Base-by-base conservation (phyloP, 768 basidiomycete genomes). In the Rhodosporidiobolus odoratus region DNA sequence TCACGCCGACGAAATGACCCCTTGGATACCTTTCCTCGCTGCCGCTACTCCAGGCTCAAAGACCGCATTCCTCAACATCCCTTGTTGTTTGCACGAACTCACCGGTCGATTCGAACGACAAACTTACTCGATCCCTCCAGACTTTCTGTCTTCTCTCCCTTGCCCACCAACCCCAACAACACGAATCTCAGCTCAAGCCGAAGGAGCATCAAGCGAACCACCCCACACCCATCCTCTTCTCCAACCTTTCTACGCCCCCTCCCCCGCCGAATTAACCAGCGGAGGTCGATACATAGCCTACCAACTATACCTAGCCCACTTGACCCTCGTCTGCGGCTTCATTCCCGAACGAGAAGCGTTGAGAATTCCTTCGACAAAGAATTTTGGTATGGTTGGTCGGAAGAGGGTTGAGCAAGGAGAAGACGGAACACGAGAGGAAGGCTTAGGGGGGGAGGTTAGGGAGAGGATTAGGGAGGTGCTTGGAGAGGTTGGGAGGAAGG, bases 1-100 rank as follows among this genome's bases (percentile, higher is more conserved):
- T 80, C 95, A 98, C 79, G 89, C 94, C 0, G 95, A 98, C 80
- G 95, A 98, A 75, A 83, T 98, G 25, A 94, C 94, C 32, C 95
- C 95, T 0, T 98, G 94, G 94, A 79, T 92, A 0, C 91, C 95
- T 0, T 84, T 96, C 2, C 81, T 96, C 9, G 85, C 92, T 0
- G 86, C 88, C 1, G 73, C 88, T 21, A 80, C 83, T 41, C 75
- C 78, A 6, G 85, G 87, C 0, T n/a, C 9, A 23, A 15, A 50
- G 64, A 16, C 60, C 64, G 34, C 75, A 1, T 80, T 76, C 72
- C 73, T 83, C 43, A 81, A 79, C 9, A 91, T 98, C 64, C 95
- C 95, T 0, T 97, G 95, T 78, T 97, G 94, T 65, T 71, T 80
- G 30, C 80, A 80, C 66, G 77, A 76, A 27, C 75, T 79, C 81